These are phyloP conservation scores for Trametes punicea DNA, from an alignment of 768 basidiomycete genomes.

Conservation along the genomic window DNA sequence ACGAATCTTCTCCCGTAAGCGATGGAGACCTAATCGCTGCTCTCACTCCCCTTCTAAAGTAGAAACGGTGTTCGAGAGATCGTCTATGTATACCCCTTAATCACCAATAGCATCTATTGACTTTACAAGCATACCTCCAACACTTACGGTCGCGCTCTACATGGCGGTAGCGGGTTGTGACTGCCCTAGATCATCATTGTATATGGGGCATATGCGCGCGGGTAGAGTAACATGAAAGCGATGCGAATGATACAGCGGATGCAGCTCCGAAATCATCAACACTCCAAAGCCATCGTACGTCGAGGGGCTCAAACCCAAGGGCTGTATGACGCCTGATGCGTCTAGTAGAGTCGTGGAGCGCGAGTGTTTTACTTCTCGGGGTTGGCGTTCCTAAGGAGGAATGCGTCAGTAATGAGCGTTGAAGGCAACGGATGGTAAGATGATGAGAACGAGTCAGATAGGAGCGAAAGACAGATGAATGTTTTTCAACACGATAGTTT, in stretches of 20 bases:
- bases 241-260: slow-evolving; percentile 24
- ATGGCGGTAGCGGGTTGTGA: neutral
- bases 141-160: neutral
- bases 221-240: slow-evolving; percentile 22
- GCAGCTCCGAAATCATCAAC: slow-evolving; percentile 20
- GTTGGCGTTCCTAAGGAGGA: slow-evolving; percentile 34
- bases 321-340: slow-evolving; percentile 22
- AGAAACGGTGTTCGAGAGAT: no score
- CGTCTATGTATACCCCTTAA: slow-evolving; percentile 14
- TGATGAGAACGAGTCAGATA: slow-evolving; percentile 77
- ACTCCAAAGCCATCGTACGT: slow-evolving; percentile 12
- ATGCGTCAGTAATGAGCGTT: slow-evolving; percentile 13
- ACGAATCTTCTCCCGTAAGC: slow-evolving; percentile 25
- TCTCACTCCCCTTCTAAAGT: slow-evolving; percentile 24
- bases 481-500: slow-evolving; percentile 78
- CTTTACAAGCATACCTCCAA: no score
- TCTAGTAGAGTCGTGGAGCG: slow-evolving; percentile 9
- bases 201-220: slow-evolving; percentile 21
- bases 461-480: slow-evolving; percentile 99
- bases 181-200: slow-evolving; percentile 20
- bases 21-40: slow-evolving; percentile 23
- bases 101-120: neutral
- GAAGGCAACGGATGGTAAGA: slow-evolving; percentile 1
- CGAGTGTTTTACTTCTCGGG: slow-evolving; percentile 34
- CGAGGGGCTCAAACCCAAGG: slow-evolving; percentile 7